Percentiles rank a stretch among this genome's conserved stretches.
Conservation (phyloP, 768 basidiomycete genomes). For the Strobilomyces dryophilus region DNA sequence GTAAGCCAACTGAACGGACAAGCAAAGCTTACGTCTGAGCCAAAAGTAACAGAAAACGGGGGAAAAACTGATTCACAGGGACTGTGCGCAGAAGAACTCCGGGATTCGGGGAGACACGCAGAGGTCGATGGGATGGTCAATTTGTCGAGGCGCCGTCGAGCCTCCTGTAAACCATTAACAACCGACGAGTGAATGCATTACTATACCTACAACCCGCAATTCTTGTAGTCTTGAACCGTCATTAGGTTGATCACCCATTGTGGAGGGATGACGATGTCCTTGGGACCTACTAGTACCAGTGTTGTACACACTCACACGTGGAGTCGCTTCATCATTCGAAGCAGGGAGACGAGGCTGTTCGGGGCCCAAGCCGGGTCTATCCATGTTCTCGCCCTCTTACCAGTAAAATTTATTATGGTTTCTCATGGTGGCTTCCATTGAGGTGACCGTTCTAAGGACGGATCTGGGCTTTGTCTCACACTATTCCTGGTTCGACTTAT, state of each 20-base stretch:
- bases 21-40: conserved; percentile 5
- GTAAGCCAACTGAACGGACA: neutral
- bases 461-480: neutral
- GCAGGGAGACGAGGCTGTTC: neutral
- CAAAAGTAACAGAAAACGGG: conserved; percentile 6
- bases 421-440: neutral
- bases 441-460: neutral
- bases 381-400: conserved; percentile 3
- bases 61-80: conserved; percentile 8
- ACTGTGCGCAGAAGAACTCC: conserved; percentile 5
- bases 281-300: neutral
- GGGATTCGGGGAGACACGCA: neutral
- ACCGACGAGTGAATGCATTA: neutral
- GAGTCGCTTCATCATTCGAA: neutral
- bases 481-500: neutral
- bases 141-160: conserved; percentile 4
- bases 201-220: neutral
- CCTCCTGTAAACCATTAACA: conserved; percentile 10
- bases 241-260: neutral
- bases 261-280: conserved; percentile 5
- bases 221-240: neutral
- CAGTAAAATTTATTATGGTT: neutral
- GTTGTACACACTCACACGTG: conserved; percentile 4
- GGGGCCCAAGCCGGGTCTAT: neutral
- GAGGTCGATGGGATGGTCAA: conserved; percentile 10